A percentile compares a stretch with the other conserved stretches of the same genome.
Conservation (phyloP, 176 grass and related monocot genomes). For the Aegilops sharonensis region DNA sequence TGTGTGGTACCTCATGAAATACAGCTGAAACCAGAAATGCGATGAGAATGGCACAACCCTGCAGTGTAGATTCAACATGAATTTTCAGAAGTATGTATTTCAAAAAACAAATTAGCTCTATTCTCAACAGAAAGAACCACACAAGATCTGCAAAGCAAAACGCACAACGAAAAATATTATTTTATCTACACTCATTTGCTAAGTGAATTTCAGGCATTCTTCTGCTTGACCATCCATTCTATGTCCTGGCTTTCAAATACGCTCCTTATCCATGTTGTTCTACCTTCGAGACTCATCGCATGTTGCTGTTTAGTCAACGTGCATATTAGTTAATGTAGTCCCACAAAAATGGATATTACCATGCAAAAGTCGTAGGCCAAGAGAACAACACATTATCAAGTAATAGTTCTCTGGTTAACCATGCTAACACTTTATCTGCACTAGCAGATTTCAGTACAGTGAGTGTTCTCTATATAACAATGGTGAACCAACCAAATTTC, state of each 20-base stretch:
- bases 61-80: slow-evolving; percentile 41
- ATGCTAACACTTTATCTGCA: not conserved
- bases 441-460: not conserved
- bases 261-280: not conserved
- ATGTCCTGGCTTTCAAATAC: not conserved
- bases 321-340: not conserved
- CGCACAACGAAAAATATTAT: not conserved
- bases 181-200: not conserved
- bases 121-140: not conserved
- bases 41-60: slow-evolving; percentile 85
- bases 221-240: not conserved
- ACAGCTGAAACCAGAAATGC: slow-evolving; percentile 89
- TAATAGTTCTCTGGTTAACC: not conserved
- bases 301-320: not conserved
- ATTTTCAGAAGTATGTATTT: not conserved
- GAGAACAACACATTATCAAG: not conserved
- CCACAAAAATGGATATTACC: not conserved
- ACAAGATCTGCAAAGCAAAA: not conserved
- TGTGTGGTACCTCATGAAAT: slow-evolving; percentile 88
- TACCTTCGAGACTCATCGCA: not conserved
- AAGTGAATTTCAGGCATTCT: not conserved
- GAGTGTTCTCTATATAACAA: slow-evolving; percentile 1
- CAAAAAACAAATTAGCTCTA: not conserved
- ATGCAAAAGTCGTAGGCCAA: not conserved
- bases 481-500: slow-evolving; percentile 13